Evolutionary conservation across 1,284 basidiomycete species (phyloP).

Genomic region (Mycena sp.): DNA sequence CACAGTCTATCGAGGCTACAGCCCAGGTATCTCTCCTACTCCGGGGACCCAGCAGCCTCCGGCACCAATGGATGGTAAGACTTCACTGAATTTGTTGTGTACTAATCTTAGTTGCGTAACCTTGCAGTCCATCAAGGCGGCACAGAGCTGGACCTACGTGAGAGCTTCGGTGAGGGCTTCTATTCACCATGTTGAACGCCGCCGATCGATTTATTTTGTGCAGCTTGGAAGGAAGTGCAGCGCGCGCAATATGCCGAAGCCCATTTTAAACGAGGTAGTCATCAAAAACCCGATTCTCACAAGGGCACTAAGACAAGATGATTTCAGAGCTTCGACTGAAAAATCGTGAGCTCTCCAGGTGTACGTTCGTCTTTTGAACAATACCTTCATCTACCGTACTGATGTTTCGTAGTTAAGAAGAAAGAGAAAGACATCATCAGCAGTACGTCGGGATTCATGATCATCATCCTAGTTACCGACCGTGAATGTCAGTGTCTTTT

Average conservation of each 20-base stretch:
- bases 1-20: neutral
- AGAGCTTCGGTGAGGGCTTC: slow-evolving; percentile 22
- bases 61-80: too few relatives aligned
- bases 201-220: neutral
- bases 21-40: too few relatives aligned
- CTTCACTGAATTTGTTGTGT: too few relatives aligned
- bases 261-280: slow-evolving; percentile 28
- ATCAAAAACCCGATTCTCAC: neutral
- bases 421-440: slow-evolving; percentile 32
- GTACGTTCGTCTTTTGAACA: slow-evolving; percentile 1
- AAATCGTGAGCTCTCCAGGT: slow-evolving; percentile 29
- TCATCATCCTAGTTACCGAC: neutral
- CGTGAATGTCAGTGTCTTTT: slow-evolving; percentile 22
- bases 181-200: neutral
- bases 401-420: slow-evolving; percentile 25
- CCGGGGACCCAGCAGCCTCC: too few relatives aligned
- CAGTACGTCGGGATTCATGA: slow-evolving; percentile 10
- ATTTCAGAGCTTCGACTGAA: slow-evolving; percentile 23
- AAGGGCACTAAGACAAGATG: neutral
- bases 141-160: slow-evolving; percentile 22
- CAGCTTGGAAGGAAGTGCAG: slow-evolving; percentile 32
- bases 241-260: slow-evolving; percentile 31
- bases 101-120: neutral
- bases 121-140: slow-evolving; percentile 20
- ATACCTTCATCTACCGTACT: neutral